These are phyloP conservation scores for Paramecium sonneborni DNA, from an alignment of 73 alveolate genomes.

Conservation along the genomic window DNA sequence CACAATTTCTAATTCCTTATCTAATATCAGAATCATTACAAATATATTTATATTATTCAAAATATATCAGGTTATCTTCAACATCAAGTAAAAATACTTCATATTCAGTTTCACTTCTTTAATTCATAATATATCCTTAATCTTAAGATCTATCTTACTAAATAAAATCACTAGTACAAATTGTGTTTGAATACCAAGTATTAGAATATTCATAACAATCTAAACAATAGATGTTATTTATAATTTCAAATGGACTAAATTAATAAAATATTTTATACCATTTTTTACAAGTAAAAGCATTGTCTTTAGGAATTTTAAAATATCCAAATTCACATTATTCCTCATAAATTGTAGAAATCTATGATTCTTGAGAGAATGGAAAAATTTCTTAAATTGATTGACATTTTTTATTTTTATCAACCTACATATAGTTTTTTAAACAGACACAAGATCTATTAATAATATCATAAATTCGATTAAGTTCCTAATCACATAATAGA, in stretches of 20 bases:
- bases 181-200: neutral
- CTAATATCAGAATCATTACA: neutral
- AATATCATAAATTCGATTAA: neutral
- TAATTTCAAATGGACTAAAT: neutral
- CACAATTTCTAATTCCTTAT: neutral
- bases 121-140: neutral
- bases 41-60: neutral
- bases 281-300: neutral
- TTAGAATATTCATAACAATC: neutral
- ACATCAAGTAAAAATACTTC: neutral
- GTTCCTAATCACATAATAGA: neutral
- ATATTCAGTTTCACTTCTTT: neutral
- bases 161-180: neutral
- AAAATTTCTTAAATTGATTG: neutral
- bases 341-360: neutral
- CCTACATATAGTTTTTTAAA: neutral
- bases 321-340: neutral
- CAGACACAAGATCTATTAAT: neutral
- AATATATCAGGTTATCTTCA: neutral
- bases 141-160: neutral
- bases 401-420: neutral
- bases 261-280: neutral
- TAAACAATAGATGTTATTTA: neutral
- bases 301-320: neutral
- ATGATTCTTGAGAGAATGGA: neutral